phyloP scores from a whole-genome alignment of 768 basidiomycete species.

The Rhodotorula taiwanensis region DNA sequence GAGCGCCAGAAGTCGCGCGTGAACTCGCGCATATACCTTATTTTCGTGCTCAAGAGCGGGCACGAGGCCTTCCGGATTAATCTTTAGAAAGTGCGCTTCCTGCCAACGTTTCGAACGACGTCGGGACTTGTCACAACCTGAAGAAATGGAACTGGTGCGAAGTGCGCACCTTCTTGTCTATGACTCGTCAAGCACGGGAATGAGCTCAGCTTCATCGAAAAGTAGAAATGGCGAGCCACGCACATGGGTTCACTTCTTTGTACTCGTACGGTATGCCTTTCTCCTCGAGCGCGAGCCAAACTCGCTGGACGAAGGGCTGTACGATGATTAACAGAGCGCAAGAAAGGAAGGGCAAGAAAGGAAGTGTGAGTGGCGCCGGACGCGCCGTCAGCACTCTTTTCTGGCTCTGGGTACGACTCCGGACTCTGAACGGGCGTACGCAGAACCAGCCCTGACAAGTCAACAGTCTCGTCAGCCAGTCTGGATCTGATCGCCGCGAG shows the following conservation, averaged over 20 bases:
- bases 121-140: constrained; percentile 44
- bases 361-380: neutral
- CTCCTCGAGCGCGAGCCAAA: constrained; percentile 67
- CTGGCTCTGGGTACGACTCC: too few relatives aligned
- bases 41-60: constrained; percentile 51
- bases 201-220: neutral
- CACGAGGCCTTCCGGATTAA: constrained; percentile 76
- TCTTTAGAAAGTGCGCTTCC: constrained; percentile 65
- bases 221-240: neutral
- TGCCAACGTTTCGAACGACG: constrained; percentile 50
- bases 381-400: too few relatives aligned
- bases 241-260: constrained; percentile 55
- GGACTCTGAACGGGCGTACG: neutral
- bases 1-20: too few relatives aligned
- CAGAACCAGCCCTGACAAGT: neutral
- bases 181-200: too few relatives aligned
- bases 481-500: neutral
- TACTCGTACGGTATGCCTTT: constrained; percentile 70
- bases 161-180: neutral
- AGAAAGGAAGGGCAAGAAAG: neutral
- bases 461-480: too few relatives aligned
- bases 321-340: constrained; percentile 48
- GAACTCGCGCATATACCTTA: too few relatives aligned
- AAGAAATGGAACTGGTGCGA: too few relatives aligned
- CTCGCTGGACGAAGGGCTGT: constrained; percentile 75